Conservation (phyloP, 306 rosid genomes). For the Vigna angularis region DNA sequence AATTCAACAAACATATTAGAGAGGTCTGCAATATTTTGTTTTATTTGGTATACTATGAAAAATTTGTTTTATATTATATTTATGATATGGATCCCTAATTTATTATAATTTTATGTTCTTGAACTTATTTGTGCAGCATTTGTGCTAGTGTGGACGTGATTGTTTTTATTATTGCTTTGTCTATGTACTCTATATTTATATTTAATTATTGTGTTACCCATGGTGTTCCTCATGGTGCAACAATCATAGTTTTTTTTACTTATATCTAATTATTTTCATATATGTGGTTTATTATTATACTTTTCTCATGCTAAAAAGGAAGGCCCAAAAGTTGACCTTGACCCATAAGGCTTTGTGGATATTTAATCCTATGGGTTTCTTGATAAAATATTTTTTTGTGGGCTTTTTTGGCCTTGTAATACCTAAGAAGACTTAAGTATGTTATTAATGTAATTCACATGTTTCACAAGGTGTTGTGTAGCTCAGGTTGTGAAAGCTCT, state of each 20-base stretch:
- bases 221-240: slow-evolving; percentile 89
- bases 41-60: slow-evolving; percentile 31
- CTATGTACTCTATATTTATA: background rate
- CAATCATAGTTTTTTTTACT: slow-evolving; percentile 61
- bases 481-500: too few relatives aligned
- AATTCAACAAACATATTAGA: slow-evolving; percentile 98
- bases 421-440: too few relatives aligned
- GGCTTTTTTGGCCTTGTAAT: too few relatives aligned
- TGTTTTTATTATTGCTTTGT: slow-evolving; percentile 35
- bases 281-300: too few relatives aligned
- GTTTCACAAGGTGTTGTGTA: too few relatives aligned
- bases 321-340: rapidly evolving
- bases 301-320: too few relatives aligned
- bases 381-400: too few relatives aligned
- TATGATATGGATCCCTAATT: slow-evolving; percentile 38
- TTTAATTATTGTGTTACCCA: slow-evolving; percentile 54
- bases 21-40: slow-evolving; percentile 64
- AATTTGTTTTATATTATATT: slow-evolving; percentile 12
- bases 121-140: slow-evolving; percentile 19
- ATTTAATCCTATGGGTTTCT: too few relatives aligned
- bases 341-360: too few relatives aligned
- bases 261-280: too few relatives aligned
- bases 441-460: too few relatives aligned
- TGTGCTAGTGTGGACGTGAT: slow-evolving; percentile 24
- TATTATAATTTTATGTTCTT: slow-evolving; percentile 30